Percentiles rank a stretch among this genome's conserved stretches.
These are phyloP conservation scores for Penicillium oxalicum DNA, from an alignment of 2,329 filamentous ascomycete genomes.

Conservation along the genomic window DNA sequence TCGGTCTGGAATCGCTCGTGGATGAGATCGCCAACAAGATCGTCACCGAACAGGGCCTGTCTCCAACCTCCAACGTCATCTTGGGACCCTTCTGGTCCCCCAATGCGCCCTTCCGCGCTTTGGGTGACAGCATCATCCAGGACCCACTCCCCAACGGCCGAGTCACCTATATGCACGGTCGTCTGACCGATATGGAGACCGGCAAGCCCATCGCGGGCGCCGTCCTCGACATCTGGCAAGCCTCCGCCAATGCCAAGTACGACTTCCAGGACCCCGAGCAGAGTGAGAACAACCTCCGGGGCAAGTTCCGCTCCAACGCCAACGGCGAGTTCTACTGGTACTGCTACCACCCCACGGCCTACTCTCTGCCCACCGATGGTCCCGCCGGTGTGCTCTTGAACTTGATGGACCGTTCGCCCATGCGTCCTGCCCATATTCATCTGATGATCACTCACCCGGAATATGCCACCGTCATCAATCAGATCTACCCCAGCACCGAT, in stretches of 20 bases:
- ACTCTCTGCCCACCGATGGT: slow-evolving; percentile 62
- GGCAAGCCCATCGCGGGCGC: slow-evolving; percentile 61
- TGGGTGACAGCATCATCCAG: slow-evolving; percentile 62
- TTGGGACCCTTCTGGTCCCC: slow-evolving; percentile 75
- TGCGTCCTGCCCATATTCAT: slow-evolving; percentile 58
- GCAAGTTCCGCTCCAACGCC: slow-evolving; percentile 66
- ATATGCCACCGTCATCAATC: slow-evolving; percentile 53
- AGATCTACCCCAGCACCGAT: slow-evolving; percentile 56
- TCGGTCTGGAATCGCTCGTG: slow-evolving; percentile 68
- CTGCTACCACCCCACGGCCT: slow-evolving; percentile 71
- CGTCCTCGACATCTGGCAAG: slow-evolving; percentile 74
- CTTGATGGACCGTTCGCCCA: slow-evolving; percentile 53
- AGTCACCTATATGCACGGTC: slow-evolving; percentile 63
- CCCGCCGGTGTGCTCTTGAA: slow-evolving; percentile 50
- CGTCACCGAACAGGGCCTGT: slow-evolving; percentile 54
- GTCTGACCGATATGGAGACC: slow-evolving; percentile 59
- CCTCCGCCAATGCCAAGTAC: slow-evolving; percentile 68
- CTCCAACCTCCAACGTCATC: slow-evolving; percentile 68
- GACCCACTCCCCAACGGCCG: slow-evolving; percentile 53
- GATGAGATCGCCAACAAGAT: slow-evolving; percentile 71
- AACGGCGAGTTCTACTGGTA: slow-evolving; percentile 63
- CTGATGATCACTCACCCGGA: slow-evolving; percentile 51
- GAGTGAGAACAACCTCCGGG: slow-evolving; percentile 66
- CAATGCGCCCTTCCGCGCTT: slow-evolving; percentile 64
- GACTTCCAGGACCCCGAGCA: slow-evolving; percentile 71